These are phyloP conservation scores for Colletotrichum paranaense DNA, from an alignment of 2,329 filamentous ascomycete genomes.

Conservation along the genomic window DNA sequence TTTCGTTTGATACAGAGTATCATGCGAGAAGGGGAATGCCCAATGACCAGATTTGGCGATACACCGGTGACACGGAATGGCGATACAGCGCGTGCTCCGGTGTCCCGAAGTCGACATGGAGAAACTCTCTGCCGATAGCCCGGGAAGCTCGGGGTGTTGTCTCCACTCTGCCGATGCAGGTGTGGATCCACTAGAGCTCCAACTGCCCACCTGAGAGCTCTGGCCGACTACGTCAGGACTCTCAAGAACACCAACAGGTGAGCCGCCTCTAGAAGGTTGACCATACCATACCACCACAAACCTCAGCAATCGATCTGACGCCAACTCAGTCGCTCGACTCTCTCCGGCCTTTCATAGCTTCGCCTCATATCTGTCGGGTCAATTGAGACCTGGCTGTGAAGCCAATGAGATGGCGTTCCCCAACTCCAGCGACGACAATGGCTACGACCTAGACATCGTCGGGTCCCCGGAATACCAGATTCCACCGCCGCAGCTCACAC, in stretches of 20 bases:
- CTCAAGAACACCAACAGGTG: background rate
- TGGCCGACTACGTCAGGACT: conserved; percentile 27
- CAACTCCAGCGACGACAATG: background rate
- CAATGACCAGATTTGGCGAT: background rate
- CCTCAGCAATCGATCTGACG: background rate
- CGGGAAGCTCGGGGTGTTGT: background rate
- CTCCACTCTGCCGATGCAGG: conserved; percentile 8
- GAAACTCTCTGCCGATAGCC: conserved; percentile 29
- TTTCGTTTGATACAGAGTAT: too few species aligned
- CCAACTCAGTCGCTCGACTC: background rate
- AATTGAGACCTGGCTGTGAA: conserved; percentile 3
- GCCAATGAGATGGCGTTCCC: conserved; percentile 5
- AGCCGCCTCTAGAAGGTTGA: background rate
- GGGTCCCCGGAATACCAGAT: conserved; percentile 5
- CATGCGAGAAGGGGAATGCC: too few species aligned
- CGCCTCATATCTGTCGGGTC: background rate
- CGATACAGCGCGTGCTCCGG: background rate
- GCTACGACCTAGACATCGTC: background rate
- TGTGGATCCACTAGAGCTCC: conserved; percentile 27
- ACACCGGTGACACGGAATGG: background rate
- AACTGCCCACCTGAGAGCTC: conserved; percentile 1
- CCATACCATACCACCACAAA: background rate
- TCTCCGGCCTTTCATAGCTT: background rate
- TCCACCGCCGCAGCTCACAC: background rate
- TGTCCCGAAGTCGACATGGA: background rate